phyloP scores from a whole-genome alignment of 495 filamentous ascomycete genomes.

The Penicillium coffeae region DNA sequence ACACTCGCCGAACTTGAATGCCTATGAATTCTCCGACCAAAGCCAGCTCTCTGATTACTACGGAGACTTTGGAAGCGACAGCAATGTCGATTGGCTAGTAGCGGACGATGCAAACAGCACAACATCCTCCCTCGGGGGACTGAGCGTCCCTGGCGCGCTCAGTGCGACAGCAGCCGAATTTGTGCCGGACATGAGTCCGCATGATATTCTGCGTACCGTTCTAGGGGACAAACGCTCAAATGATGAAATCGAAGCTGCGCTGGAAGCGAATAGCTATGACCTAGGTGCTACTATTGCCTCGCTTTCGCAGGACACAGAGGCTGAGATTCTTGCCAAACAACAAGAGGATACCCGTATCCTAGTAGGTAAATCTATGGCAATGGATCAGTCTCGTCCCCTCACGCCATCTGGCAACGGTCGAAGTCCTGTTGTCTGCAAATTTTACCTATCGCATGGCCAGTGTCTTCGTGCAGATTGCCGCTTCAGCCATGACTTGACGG shows the following conservation, averaged over 20 bases:
- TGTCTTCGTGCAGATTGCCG: conserved; percentile 94
- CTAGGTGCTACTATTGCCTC: conserved; percentile 82
- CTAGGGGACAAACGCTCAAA: conserved; percentile 84
- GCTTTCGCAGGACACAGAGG: conserved; percentile 64
- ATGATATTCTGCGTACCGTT: conserved; percentile 96
- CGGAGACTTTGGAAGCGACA: conserved; percentile 84
- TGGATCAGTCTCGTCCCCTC: conserved; percentile 63
- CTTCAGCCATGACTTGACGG: conserved; percentile 94
- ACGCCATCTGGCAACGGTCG: conserved; percentile 69
- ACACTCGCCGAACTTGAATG: conserved; percentile 88
- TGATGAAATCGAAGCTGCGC: conserved; percentile 86
- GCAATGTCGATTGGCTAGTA: conserved; percentile 90
- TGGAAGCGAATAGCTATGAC: conserved; percentile 89
- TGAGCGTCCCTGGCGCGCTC: conserved; percentile 58
- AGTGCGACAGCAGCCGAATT: conserved; percentile 78
- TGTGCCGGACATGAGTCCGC: conserved; percentile 91
- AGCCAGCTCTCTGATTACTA: conserved; percentile 79
- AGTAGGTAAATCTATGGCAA: conserved; percentile 87
- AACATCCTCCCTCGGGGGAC: conserved; percentile 65
- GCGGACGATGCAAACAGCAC: conserved; percentile 81
- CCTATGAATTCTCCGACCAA: conserved; percentile 83
- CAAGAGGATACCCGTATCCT: conserved; percentile 52
- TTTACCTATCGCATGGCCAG: conserved; percentile 86
- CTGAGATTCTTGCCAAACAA: conserved; percentile 25
- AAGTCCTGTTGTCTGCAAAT: conserved; percentile 90